A percentile compares a stretch with the other conserved stretches of the same genome.
Evolutionary conservation across 116 monocot species (phyloP).

Genomic region (Phalaenopsis hybrid): DNA sequence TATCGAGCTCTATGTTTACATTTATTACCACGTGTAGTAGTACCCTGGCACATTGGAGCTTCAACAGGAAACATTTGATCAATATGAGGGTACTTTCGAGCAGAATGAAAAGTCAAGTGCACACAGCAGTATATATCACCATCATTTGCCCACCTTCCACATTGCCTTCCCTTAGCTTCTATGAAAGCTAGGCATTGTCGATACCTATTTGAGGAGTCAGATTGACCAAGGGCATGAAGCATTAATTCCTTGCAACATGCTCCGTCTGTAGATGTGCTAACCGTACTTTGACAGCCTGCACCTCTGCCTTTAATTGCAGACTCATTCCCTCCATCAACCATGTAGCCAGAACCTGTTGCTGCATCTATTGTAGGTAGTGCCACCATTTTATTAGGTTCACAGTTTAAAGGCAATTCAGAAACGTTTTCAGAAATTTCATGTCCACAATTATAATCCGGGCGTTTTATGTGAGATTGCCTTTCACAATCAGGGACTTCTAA

Average conservation of each 20-base stretch:
- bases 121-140: slow-evolving; percentile 86
- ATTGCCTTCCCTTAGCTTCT: slow-evolving; percentile 84
- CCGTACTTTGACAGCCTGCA: slow-evolving; percentile 8
- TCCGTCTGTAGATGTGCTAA: background rate
- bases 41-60: slow-evolving; percentile 74
- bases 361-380: slow-evolving; percentile 6
- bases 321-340: slow-evolving; percentile 5
- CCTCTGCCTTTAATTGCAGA: slow-evolving; percentile 6
- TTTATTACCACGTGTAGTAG: slow-evolving; percentile 72
- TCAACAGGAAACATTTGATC: slow-evolving; percentile 37
- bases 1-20: slow-evolving; percentile 87
- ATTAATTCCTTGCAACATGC: slow-evolving; percentile 10
- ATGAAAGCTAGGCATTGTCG: slow-evolving; percentile 76
- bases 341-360: background rate
- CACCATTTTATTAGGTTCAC: slow-evolving; percentile 18
- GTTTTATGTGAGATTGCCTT: slow-evolving; percentile 2
- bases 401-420: slow-evolving; percentile 9
- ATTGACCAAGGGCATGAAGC: slow-evolving; percentile 8
- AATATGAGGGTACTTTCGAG: slow-evolving; percentile 17
- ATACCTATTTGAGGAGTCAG: slow-evolving; percentile 25
- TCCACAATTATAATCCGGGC: slow-evolving; percentile 10
- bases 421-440: slow-evolving; percentile 7
- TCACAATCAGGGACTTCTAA: slow-evolving; percentile 17
- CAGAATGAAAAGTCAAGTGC: slow-evolving; percentile 46
- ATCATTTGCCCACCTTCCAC: slow-evolving; percentile 97